These are phyloP conservation scores for Fragaria iinumae DNA, from an alignment of 306 rosid genomes.

Conservation along the genomic window DNA sequence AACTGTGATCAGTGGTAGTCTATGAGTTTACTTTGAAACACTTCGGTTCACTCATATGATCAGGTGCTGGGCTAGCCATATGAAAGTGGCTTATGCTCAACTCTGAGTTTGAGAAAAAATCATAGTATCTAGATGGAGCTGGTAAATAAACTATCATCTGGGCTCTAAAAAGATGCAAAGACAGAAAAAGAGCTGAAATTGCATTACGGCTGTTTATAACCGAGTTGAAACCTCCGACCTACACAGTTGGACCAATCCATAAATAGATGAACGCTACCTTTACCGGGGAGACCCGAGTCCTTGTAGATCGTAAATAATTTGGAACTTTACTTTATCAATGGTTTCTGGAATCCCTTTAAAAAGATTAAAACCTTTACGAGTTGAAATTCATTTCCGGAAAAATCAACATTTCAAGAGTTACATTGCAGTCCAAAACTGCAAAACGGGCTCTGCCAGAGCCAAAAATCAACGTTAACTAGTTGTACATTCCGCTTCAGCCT, in stretches of 20 bases:
- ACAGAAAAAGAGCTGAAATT: too few relatives aligned
- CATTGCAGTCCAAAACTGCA: background rate
- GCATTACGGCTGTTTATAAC: background rate
- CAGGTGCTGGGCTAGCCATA: background rate
- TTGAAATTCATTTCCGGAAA: background rate
- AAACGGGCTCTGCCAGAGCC: background rate
- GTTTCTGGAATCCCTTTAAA: background rate
- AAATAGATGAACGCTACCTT: background rate
- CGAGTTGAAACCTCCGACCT: background rate
- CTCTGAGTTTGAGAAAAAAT: background rate
- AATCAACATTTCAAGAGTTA: background rate
- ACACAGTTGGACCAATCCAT: background rate
- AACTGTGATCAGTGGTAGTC: background rate
- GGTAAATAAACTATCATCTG: background rate
- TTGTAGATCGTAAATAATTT: background rate
- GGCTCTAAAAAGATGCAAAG: background rate
- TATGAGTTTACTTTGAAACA: background rate
- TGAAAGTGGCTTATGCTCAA: background rate
- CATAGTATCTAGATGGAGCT: background rate
- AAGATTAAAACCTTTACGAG: background rate
- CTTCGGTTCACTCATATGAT: background rate
- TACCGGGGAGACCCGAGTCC: background rate
- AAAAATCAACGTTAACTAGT: background rate
- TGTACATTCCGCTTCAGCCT: background rate
- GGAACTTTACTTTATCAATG: background rate